phyloP scores from a whole-genome alignment of 805 yeast species.

The Zygoascus tannicola region DNA sequence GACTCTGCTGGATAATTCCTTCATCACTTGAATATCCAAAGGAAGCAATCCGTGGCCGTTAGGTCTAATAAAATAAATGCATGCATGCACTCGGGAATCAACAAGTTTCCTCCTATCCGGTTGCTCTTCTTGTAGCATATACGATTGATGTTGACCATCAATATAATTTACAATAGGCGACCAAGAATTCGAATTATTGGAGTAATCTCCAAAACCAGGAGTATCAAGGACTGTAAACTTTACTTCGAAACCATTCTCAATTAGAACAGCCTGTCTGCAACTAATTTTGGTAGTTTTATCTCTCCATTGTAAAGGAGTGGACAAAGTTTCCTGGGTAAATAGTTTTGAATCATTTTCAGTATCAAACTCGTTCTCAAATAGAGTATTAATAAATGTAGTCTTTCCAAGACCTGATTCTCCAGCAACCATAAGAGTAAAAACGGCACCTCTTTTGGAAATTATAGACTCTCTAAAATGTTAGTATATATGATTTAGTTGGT shows the following conservation, averaged over 20 bases:
- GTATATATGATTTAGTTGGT: background rate
- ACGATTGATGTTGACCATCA: slow-evolving; percentile 83
- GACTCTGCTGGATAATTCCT: slow-evolving; percentile 66
- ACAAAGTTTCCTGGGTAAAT: background rate
- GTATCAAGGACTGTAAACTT: slow-evolving; percentile 80
- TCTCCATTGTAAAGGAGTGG: slow-evolving; percentile 1
- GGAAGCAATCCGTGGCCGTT: slow-evolving; percentile 84
- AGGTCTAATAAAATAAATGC: slow-evolving; percentile 83
- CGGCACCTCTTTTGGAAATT: slow-evolving; percentile 48
- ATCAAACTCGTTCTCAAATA: slow-evolving; percentile 47
- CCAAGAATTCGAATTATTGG: slow-evolving; percentile 80
- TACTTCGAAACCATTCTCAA: slow-evolving; percentile 72
- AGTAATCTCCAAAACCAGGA: slow-evolving; percentile 89
- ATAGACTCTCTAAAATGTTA: slow-evolving; percentile 27
- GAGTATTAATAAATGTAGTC: slow-evolving; percentile 80
- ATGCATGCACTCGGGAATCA: slow-evolving; percentile 84
- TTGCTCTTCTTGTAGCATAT: slow-evolving; percentile 89
- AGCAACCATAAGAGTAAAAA: slow-evolving; percentile 56
- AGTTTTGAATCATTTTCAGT: slow-evolving; percentile 31
- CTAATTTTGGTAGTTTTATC: slow-evolving; percentile 44
- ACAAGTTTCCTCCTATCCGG: slow-evolving; percentile 47
- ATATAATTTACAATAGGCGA: slow-evolving; percentile 78
- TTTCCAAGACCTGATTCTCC: slow-evolving; percentile 89
- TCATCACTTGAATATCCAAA: slow-evolving; percentile 82
- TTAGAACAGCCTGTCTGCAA: slow-evolving; percentile 58